Base-by-base conservation (phyloP, 1,139 yeast species). In the Chernovozyma sophiae-reginae region DNA sequence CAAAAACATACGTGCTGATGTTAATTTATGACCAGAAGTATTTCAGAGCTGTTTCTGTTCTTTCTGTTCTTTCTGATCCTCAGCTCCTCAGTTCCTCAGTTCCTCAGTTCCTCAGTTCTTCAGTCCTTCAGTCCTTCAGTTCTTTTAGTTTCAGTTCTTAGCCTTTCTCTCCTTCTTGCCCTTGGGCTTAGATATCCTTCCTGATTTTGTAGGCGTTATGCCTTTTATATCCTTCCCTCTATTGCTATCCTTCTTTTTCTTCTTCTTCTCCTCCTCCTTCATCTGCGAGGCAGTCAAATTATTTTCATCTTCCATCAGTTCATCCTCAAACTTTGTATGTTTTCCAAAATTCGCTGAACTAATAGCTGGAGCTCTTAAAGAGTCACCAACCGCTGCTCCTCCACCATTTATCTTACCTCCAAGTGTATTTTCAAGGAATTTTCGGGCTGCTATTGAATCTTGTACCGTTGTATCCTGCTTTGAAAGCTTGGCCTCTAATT, bases 331-430 rank as follows among this genome's bases (percentile, higher is more conserved):
- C 46, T 65, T 77, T 0, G 75, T 81, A 50, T 81, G 87, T 26
- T 61, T 76, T 0, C 83, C 83, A 48, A 81, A 81, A 45, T 75
- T 74, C 3, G 64, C 64, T 2, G 60, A 59, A 42, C 86, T 79
- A 30, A 81, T 81, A 2, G 86, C 83, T 3, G 86, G 83, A 15
- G 58, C 56, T 20, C 48, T 47, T 41, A 58, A 41, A 28, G 43
- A 44, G 0, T 47, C 48, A 10, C 64, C 51, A 5, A 54, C 50
- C 31, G 68, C 59, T 23, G 64, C 55, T 31, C 51, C 64, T 19
- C 65, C 62, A 14, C 63, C 52, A 43, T 52, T 44, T 28, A 56
- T 36, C 35, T 54, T 52, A 34, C 65, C 43, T 18, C 74, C 75
- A 40, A 77, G 61, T 3, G 79, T 72, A 31, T 65, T 62, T 37